phyloP scores from a whole-genome alignment of 2,329 filamentous ascomycete species.

The Acrocalymma vagum region DNA sequence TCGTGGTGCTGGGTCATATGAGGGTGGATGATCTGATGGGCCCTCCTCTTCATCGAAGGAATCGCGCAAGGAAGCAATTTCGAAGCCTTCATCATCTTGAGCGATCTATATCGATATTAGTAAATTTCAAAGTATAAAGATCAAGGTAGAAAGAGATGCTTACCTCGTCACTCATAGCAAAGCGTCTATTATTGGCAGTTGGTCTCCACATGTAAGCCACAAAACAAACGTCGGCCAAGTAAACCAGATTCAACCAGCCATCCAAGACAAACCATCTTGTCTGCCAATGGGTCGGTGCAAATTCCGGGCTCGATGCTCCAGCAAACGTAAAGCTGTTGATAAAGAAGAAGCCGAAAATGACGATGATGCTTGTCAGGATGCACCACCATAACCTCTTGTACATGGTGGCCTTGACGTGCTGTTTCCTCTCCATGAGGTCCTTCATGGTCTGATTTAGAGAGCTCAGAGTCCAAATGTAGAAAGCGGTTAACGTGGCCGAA shows the following conservation, averaged over 20 bases:
- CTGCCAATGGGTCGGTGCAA: conserved; percentile 97
- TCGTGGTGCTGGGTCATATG: conserved; percentile 50
- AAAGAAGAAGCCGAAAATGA: conserved; percentile 99
- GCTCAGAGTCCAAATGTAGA: conserved; percentile 99
- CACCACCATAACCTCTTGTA: conserved; percentile 99
- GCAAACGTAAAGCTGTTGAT: conserved; percentile 97
- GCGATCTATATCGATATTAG: conserved; percentile 69
- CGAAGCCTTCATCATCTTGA: conserved; percentile 98
- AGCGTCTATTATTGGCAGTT: conserved; percentile 94
- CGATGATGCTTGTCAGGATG: conserved; percentile 88
- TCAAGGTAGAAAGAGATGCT: conserved; percentile 17
- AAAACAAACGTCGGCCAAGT: conserved; percentile 91
- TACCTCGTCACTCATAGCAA: conserved; percentile 98
- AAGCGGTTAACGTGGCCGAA: conserved; percentile 89
- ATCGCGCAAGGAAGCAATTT: conserved; percentile 90
- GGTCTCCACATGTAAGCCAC: conserved; percentile 96
- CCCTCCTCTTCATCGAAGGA: conserved; percentile 71
- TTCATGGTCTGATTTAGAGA: conserved; percentile 95
- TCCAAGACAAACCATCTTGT: conserved; percentile 97
- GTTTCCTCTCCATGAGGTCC: conserved; percentile 92
- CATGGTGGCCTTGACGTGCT: conserved; percentile 92
- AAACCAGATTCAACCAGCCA: conserved; percentile 96
- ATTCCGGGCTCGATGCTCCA: conserved; percentile 82
- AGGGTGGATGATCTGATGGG: conserved; percentile 44
- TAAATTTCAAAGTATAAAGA: not conserved